phyloP scores from a whole-genome alignment of 2,329 filamentous ascomycete genomes.

The Diplodia sapinea region DNA sequence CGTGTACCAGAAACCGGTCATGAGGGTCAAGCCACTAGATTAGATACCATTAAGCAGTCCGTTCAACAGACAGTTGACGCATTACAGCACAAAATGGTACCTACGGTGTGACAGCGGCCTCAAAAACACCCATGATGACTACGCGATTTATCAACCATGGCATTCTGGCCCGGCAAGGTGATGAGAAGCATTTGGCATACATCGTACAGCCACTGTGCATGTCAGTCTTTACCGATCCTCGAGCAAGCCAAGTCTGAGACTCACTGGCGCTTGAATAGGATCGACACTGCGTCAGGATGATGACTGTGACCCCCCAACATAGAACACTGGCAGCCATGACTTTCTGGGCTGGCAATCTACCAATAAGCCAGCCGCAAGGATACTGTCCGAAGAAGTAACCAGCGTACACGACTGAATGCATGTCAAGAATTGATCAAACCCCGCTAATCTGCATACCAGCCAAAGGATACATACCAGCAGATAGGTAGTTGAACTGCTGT shows the following conservation, averaged over 20 bases:
- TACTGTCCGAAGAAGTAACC: constrained; percentile 53
- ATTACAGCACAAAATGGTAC: constrained; percentile 42
- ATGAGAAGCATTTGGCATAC: not conserved
- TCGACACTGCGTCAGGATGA: constrained; percentile 44
- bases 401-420: constrained; percentile 42
- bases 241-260: not conserved
- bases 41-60: not conserved
- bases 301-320: constrained; percentile 45
- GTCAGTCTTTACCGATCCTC: not conserved
- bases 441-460: too few species aligned
- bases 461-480: constrained; percentile 35
- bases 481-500: constrained; percentile 47
- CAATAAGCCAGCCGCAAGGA: constrained; percentile 51
- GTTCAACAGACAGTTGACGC: too few species aligned
- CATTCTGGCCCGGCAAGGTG: not conserved
- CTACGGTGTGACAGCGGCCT: constrained; percentile 45
- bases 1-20: not conserved
- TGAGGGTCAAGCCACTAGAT: not conserved
- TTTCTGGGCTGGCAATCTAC: constrained; percentile 47
- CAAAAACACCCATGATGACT: constrained; percentile 45
- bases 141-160: constrained; percentile 28
- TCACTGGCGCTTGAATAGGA: constrained; percentile 37
- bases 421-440: not conserved
- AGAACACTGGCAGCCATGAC: constrained; percentile 44
- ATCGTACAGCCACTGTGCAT: not conserved